phyloP scores from a whole-genome alignment of 2,329 filamentous ascomycete genomes.

The Aspergillus luchuensis region DNA sequence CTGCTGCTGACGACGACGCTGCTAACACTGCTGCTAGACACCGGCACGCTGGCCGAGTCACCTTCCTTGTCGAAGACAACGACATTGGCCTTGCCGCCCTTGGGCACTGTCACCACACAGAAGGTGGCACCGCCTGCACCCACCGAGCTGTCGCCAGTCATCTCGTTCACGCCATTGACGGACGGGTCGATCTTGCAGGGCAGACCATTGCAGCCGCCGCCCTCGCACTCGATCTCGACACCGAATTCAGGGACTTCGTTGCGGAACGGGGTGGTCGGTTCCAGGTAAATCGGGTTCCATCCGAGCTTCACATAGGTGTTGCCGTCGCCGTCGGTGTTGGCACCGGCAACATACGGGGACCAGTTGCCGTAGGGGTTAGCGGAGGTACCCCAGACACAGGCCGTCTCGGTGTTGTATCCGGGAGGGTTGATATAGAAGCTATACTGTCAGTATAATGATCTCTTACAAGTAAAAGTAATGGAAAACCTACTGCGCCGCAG shows the following conservation, averaged over 20 bases:
- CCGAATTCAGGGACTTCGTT: constrained; percentile 65
- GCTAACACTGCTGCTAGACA: constrained; percentile 8
- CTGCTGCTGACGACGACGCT: constrained; percentile 9
- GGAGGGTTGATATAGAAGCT: constrained; percentile 80
- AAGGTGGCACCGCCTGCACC: constrained; percentile 71
- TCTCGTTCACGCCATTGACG: constrained; percentile 57
- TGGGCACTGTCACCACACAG: constrained; percentile 74
- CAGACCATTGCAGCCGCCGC: constrained; percentile 68
- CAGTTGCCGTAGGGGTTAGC: constrained; percentile 71
- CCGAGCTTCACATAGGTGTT: constrained; percentile 74
- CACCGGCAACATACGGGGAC: constrained; percentile 74
- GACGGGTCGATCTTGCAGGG: constrained; percentile 71
- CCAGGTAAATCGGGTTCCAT: constrained; percentile 73
- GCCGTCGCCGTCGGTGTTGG: constrained; percentile 67
- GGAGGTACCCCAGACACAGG: constrained; percentile 71
- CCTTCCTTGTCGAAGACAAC: constrained; percentile 57
- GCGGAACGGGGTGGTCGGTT: constrained; percentile 55
- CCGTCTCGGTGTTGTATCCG: constrained; percentile 60
- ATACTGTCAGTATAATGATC: constrained; percentile 11
- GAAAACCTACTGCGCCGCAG: constrained; percentile 69
- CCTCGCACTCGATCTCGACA: constrained; percentile 69
- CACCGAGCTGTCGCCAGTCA: constrained; percentile 58
- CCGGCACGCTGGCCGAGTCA: constrained; percentile 7
- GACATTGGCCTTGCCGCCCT: constrained; percentile 67
- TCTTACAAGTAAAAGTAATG: too few species aligned